Base-by-base conservation (phyloP, 2,329 filamentous ascomycete genomes). In the Penicillium sp. region DNA sequence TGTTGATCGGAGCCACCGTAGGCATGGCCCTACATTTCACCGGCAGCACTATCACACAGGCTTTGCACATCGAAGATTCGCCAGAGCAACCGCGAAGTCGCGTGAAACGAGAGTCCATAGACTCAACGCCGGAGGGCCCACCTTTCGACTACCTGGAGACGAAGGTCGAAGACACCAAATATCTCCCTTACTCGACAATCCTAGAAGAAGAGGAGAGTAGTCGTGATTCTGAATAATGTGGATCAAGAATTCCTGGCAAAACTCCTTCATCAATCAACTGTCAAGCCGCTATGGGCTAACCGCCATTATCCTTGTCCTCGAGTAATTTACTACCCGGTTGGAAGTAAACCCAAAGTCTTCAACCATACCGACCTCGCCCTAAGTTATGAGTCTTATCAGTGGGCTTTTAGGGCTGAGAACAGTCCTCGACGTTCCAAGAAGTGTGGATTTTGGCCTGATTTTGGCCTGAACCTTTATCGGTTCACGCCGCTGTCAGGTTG, bases 1-100 rank as follows among this genome's bases (percentile, higher is more conserved):
- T 83, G 31, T 71, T 89, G 16, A 78, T 90, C 48, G 90, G 90
- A n/a, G 73, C 86, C 48, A 47, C 83, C 10, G 76, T 85, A 27
- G 89, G 88, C 48, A 70, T 85, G 47, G 60, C 82, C 16, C 71
- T 92, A 41, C 81, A 83, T 64, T 72, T 83, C 49, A 77, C 79
- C 16, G 87, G 85, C 54, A 77, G 75, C 53, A 66, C 82, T 53
- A 69, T 89, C 48, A 78, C 82, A 5, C 77, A 82, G 1, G 61
- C 79, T 2, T 66, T 81, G 34, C 63, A 69, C 32, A 48, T 58
- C 72, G 31, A 68, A 27, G 46, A 45, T 6, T 52, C 72, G 21
- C 59, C 34, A 27, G 47, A 36, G 42, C 22, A 50, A 39, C 31
- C 2, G 14, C 40, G n/a, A 18, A 32, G 32, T 45, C 40, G 32